These are phyloP conservation scores for Mentha longifolia DNA, from an alignment of 257 asterid species.

Conservation along the genomic window DNA sequence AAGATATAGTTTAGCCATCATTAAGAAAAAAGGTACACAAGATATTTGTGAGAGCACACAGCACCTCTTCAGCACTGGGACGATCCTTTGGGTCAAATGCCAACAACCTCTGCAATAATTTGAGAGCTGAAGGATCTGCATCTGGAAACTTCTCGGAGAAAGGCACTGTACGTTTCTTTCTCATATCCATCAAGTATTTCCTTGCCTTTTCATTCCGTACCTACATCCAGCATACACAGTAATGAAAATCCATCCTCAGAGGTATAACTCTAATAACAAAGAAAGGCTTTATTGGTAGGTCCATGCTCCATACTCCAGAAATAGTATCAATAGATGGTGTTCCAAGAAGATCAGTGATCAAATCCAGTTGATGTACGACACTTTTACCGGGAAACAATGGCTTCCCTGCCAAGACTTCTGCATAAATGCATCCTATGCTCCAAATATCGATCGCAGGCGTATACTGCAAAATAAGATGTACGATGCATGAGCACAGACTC, in stretches of 20 bases:
- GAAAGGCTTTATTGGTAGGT: neutral
- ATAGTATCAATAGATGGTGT: constrained; percentile 81
- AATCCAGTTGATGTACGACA: constrained; percentile 87
- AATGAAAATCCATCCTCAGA: constrained; percentile 21
- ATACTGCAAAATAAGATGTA: constrained; percentile 60
- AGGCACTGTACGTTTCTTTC: constrained; percentile 63
- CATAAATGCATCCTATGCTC: constrained; percentile 93
- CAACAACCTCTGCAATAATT: constrained; percentile 67
- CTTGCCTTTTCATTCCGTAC: constrained; percentile 97
- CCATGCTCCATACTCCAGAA: constrained; percentile 58
- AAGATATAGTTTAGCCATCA: neutral
- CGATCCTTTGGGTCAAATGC: constrained; percentile 94
- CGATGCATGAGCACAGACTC: constrained; percentile 33
- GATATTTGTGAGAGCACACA: constrained; percentile 3
- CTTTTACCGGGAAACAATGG: constrained; percentile 98
- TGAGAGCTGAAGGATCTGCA: constrained; percentile 75
- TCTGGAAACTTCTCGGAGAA: constrained; percentile 70
- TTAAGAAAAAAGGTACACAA: neutral
- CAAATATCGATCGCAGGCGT: constrained; percentile 95
- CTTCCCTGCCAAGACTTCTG: constrained; percentile 79
- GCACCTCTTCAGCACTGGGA: constrained; percentile 91
- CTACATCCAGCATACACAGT: constrained; percentile 48
- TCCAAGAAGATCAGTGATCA: constrained; percentile 90
- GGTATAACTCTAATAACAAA: neutral
- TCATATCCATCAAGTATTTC: constrained; percentile 76